Conservation (phyloP, 2,329 filamentous ascomycete species). For the Pyrenochaeta sp. region DNA sequence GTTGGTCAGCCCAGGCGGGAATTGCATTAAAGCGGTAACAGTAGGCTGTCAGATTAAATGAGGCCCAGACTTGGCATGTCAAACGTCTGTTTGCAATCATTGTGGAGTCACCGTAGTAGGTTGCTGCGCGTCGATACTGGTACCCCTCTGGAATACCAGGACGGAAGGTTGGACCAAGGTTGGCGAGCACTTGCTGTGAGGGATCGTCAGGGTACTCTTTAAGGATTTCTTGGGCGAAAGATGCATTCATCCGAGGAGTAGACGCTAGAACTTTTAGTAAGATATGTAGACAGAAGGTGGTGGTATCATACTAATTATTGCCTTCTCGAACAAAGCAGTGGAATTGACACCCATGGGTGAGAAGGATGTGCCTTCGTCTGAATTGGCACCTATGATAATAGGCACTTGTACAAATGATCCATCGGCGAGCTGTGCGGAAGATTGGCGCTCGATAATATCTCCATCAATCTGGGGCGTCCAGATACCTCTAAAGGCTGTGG, state of each 20-base stretch:
- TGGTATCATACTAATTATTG: too few species aligned
- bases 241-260: too few species aligned
- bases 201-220: too few species aligned
- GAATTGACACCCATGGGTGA: constrained; percentile 62
- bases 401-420: constrained; percentile 69
- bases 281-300: too few species aligned
- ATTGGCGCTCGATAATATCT: constrained; percentile 52
- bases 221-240: too few species aligned
- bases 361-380: constrained; percentile 69
- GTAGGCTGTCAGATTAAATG: constrained; percentile 59
- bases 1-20: constrained; percentile 49
- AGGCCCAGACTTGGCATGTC: constrained; percentile 58
- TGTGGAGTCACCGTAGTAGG: constrained; percentile 55
- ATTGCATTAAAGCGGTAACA: constrained; percentile 67
- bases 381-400: constrained; percentile 68
- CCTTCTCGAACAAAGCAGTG: constrained; percentile 56
- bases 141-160: too few species aligned
- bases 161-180: too few species aligned
- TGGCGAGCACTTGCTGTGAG: too few species aligned
- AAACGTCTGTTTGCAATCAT: constrained; percentile 64
- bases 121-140: too few species aligned
- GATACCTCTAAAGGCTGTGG: constrained; percentile 12
- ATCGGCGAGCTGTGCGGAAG: constrained; percentile 10
- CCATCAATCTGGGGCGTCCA: constrained; percentile 60
- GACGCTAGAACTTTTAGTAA: too few species aligned